Base-by-base conservation (phyloP, 2,329 filamentous ascomycete species). In the Aspergillus novofumigatus region DNA sequence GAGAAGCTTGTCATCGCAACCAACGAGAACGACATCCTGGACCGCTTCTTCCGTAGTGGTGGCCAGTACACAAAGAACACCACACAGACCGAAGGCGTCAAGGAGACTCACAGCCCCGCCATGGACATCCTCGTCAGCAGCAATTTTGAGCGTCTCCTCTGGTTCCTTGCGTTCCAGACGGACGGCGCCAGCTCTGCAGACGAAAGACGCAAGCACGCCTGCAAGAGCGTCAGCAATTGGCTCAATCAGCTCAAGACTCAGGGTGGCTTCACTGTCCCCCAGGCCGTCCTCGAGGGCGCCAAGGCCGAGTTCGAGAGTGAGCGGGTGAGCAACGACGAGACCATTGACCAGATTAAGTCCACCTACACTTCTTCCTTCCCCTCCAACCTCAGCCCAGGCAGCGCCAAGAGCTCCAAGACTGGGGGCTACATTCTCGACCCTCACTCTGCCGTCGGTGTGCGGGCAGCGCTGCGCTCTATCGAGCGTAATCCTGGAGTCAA, bases 101-200 rank as follows among this genome's bases (percentile, higher is more conserved):
- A 91, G 77, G 92, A 96, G 78, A 99, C 94, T 0, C 83, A 95
- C 52, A 92, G 89, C 65, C 94, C 94, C 0, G 94, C 94, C 49
- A 97, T 99, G 94, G 94, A 99, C 74, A 97, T 97, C 63, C 81
- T 97, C 3, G 92, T 97, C 11, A 93, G 89, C 25, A 94, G 89
- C 73, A 99, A 99, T 80, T 97, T 99, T 72, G 94, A 99, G 81
- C 86, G 94, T 32, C 81, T 99, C 4, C 82, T 99, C 10, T 97
- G 93, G 93, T 97, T 91, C 80, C 80, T 97, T 28, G 59, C 59
- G 1, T 90, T 91, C 76, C 83, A 89, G 65, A 88, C 86, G 59
- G 86, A 77, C 58, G 64, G 68, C 47, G 60, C 68, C 38, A 74
- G 74, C 54, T 73, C 75, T 28, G 70, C 76, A 5, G 75, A 77